Evolutionary conservation across 192 early-diverging fungal genomes (phyloP), one percentile per base, ranked within the genome.

Genomic region (Geranomyces michiganensis): DNA sequence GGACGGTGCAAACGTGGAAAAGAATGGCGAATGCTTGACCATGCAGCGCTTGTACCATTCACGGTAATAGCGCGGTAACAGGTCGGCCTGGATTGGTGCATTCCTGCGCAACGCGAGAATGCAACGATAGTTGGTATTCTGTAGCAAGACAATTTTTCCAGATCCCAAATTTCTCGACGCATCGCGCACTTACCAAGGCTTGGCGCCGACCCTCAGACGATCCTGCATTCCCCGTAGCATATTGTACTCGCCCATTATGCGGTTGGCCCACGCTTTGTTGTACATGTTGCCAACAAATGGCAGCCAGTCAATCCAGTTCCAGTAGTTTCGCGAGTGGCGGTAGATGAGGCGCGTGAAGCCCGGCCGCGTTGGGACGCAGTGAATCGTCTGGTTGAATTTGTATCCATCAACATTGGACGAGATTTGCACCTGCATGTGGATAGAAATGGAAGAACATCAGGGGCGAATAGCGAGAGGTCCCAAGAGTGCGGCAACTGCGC

Each of bases 11-110:
- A 59, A 70, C 33, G 68, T 70, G 33, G 33, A 6, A 36, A 70
- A 70, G 56, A 70, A 70, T 1, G 68, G 30, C 6, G 32, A 60
- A 30, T 19, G 33, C 41, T 73, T 67, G 10, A 36, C 33, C 55
- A 73, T 41, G 46, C 53, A 53, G 13, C 56, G 48, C 33, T 73
- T 73, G 43, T 46, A 67, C 71, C 71, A 73, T 59, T 73, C 71
- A 36, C 65, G 71, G 56, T 73, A 73, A 55, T 73, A 73, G 19
- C 71, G 71, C 6, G 71, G 71, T 13, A 73, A 64, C 22, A 73
- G 56, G 44, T 73, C 71, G 14, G 71, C 62, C 30, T 73, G 71
- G 56, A 73, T 73, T 21, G 71, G 65, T 1, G 71, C 71, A 30
- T 72, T 72, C 70, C 70, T 72, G 49, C 26, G 14, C 36, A 10